phyloP scores from a whole-genome alignment of 495 filamentous ascomycete species.

The Monascus purpureus region DNA sequence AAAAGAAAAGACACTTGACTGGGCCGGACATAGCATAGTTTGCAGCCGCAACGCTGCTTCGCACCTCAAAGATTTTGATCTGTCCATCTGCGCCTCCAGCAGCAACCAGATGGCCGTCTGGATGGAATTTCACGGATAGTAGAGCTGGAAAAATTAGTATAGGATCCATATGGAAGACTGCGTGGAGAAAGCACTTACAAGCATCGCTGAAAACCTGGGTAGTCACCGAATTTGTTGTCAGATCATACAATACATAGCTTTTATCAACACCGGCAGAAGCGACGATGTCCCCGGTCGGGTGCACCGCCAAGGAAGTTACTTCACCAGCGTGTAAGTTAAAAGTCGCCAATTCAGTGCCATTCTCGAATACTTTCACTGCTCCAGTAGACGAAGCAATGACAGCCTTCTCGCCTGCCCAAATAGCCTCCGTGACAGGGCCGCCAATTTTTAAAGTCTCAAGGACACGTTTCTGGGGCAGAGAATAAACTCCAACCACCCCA shows the following conservation, averaged over 20 bases:
- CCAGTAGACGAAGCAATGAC: constrained; percentile 66
- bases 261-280: constrained; percentile 86
- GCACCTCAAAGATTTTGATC: constrained; percentile 77
- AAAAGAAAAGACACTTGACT: constrained; percentile 67
- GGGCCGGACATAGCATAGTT: constrained; percentile 52
- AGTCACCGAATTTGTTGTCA: constrained; percentile 47
- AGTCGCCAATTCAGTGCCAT: constrained; percentile 45
- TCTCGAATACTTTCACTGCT: constrained; percentile 62
- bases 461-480: constrained; percentile 54
- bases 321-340: constrained; percentile 71
- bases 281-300: constrained; percentile 73
- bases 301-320: constrained; percentile 61
- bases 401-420: constrained; percentile 60
- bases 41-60: constrained; percentile 53
- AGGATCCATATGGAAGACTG: constrained; percentile 18
- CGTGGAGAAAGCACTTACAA: constrained; percentile 43
- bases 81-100: constrained; percentile 61
- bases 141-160: constrained; percentile 39
- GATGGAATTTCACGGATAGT: constrained; percentile 74
- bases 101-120: constrained; percentile 87
- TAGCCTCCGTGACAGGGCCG: constrained; percentile 61
- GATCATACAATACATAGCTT: constrained; percentile 83
- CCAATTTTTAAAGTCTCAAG: constrained; percentile 50
- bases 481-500: constrained; percentile 67
- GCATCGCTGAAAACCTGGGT: constrained; percentile 70